Base-by-base conservation (phyloP, 1,284 basidiomycete species). In the Puccinia hordei region DNA sequence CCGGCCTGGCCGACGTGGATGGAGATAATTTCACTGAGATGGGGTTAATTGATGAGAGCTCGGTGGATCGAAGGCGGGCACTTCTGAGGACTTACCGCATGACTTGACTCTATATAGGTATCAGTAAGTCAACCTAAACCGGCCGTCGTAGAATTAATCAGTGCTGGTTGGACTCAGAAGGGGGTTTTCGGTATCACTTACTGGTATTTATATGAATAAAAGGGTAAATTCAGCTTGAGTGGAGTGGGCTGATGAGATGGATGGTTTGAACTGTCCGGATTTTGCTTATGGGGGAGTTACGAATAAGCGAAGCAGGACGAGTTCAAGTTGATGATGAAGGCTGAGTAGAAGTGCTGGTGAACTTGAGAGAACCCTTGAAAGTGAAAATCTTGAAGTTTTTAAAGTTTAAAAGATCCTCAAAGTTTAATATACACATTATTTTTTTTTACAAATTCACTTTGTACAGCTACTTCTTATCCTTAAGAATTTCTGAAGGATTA, bases 1-100 rank as follows among this genome's bases (percentile, higher is more conserved):
- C 93, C 93, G 85, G 94, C 94, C 88, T 95, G 93, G 84, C 93
- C 93, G 87, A 95, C 93, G 87, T 95, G 93, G 86, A 95, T 88
- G 85, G 93, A 95, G 88, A 95, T 94, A 87, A 95, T 93, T 92
- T 86, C 85, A 71, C 76, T 78, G 30, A 22, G 59, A 38, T 38
- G 53, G 17, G 15, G 24, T 33, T 61, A 35, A n/a, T 33, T 19
- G n/a, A 35, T 22, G 44, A 65, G 61, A 24, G 17, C 19, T 38
- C 44, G 35, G 41, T 49, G 15, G 27, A 76, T n/a, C 46, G 44
- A 22, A 59, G 24, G 55, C n/a, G 22, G 55, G 27, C 8, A 35
- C 0, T 6, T 24, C 30, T 15, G 33, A 33, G 30, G 33, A 35
- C 59, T 61, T 35, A 61, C 59, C 59, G 59, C 59, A 61, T 61